These are phyloP conservation scores for Myrmaecium sp. DNA, from an alignment of 2,329 filamentous ascomycete species.

Conservation along the genomic window DNA sequence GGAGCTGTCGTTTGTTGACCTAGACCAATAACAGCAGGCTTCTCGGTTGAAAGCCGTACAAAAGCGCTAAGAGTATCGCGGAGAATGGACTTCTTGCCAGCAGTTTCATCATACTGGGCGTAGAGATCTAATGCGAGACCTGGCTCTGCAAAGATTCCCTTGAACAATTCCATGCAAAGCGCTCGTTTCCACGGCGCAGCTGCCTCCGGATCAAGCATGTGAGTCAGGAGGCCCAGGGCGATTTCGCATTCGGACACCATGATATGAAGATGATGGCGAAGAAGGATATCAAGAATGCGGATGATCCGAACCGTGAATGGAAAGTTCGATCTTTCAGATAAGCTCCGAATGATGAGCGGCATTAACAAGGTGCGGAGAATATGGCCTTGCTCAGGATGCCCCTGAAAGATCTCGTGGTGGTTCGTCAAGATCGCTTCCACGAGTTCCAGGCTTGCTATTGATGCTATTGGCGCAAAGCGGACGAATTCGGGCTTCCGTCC, in stretches of 20 bases:
- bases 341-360: conserved; percentile 61
- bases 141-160: conserved; percentile 69
- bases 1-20: conserved; percentile 79
- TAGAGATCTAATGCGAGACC: conserved; percentile 66
- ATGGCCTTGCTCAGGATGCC: conserved; percentile 64
- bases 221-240: conserved; percentile 63
- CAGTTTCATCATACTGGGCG: conserved; percentile 55
- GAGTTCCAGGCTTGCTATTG: conserved; percentile 75
- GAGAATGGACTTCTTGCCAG: conserved; percentile 59
- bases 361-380: conserved; percentile 63
- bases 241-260: conserved; percentile 68
- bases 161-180: conserved; percentile 80
- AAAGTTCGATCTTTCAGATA: conserved; percentile 67
- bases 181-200: conserved; percentile 71
- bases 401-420: conserved; percentile 62
- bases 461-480: conserved; percentile 57
- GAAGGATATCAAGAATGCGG: conserved; percentile 65
- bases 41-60: conserved; percentile 84
- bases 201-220: conserved; percentile 71
- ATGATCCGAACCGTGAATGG: conserved; percentile 66
- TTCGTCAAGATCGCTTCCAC: conserved; percentile 82
- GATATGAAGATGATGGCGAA: conserved; percentile 60
- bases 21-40: conserved; percentile 73
- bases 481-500: conserved; percentile 71
- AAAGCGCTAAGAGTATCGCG: conserved; percentile 73